Percentiles rank a stretch among this genome's conserved stretches.
These are phyloP conservation scores for Coniella lustricola DNA, from an alignment of 2,329 filamentous ascomycete genomes.

Conservation along the genomic window DNA sequence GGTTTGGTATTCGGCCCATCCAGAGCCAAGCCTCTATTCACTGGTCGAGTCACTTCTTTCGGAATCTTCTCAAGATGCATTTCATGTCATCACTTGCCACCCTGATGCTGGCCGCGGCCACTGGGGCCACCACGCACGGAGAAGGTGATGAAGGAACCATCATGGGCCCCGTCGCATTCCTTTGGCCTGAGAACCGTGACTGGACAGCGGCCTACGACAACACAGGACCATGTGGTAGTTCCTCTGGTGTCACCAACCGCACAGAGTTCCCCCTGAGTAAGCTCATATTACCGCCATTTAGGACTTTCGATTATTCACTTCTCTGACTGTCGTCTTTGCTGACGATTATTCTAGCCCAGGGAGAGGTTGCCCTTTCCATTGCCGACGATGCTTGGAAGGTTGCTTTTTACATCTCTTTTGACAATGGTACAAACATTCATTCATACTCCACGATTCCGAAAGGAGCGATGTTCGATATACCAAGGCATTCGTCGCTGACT, in stretches of 20 bases:
- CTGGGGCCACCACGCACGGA: constrained; percentile 16
- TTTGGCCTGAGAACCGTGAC: constrained; percentile 45
- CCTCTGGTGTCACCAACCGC: constrained; percentile 35
- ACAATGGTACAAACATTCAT: background rate
- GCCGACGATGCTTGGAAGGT: constrained; percentile 46
- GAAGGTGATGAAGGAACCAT: constrained; percentile 23
- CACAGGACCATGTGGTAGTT: constrained; percentile 43
- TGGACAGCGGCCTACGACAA: constrained; percentile 46
- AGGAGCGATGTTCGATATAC: too few species aligned
- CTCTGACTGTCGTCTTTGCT: too few species aligned
- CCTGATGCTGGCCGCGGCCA: background rate
- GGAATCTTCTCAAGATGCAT: constrained; percentile 2
- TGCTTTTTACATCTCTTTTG: constrained; percentile 39
- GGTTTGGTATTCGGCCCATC: too few species aligned
- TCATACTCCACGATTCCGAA: too few species aligned
- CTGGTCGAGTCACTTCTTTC: background rate
- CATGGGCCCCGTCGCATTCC: constrained; percentile 48
- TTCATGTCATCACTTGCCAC: background rate
- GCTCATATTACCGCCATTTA: too few species aligned
- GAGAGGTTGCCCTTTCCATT: constrained; percentile 42
- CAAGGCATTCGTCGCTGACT: background rate
- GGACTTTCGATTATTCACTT: background rate
- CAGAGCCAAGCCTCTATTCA: too few species aligned
- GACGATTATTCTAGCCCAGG: constrained; percentile 31
- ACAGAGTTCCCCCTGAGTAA: constrained; percentile 44